These are phyloP conservation scores for Picocystis sp. DNA, from an alignment of 163 green algal species.

Conservation along the genomic window DNA sequence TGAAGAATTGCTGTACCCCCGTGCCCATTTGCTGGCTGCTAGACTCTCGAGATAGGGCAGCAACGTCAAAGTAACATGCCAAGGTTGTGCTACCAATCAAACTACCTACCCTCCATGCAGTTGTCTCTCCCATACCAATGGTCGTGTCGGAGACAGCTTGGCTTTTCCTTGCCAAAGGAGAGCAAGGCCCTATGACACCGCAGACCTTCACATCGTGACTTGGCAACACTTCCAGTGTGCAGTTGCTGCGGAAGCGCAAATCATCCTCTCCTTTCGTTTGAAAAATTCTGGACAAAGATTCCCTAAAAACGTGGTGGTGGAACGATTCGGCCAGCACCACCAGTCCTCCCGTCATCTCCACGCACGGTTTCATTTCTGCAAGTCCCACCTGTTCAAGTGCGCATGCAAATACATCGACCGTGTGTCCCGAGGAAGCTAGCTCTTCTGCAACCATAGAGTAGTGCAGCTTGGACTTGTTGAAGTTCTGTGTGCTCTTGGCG, in stretches of 20 bases:
- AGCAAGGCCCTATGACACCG: slow-evolving; percentile 44
- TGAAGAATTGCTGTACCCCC: slow-evolving; percentile 3
- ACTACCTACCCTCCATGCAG: slow-evolving; percentile 54
- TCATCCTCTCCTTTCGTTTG: slow-evolving; percentile 37
- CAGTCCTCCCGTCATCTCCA: slow-evolving; percentile 70
- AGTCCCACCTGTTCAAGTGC: slow-evolving; percentile 88
- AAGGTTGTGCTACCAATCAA: slow-evolving; percentile 17
- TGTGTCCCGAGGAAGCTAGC: slow-evolving; percentile 27
- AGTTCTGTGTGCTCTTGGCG: neutral
- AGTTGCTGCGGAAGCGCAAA: slow-evolving; percentile 52
- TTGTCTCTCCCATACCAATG: slow-evolving; percentile 69
- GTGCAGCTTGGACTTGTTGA: slow-evolving; percentile 1
- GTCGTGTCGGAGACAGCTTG: neutral
- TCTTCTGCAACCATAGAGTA: neutral
- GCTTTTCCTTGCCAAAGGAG: slow-evolving; percentile 10
- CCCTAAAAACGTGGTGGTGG: slow-evolving; percentile 64
- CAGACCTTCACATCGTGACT: slow-evolving; percentile 49
- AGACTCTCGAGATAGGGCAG: slow-evolving; percentile 1
- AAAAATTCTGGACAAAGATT: slow-evolving; percentile 64
- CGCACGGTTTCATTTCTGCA: slow-evolving; percentile 69
- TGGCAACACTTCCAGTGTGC: slow-evolving; percentile 43
- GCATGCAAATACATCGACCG: slow-evolving; percentile 87
- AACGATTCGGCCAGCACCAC: slow-evolving; percentile 78
- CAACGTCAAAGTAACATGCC: slow-evolving; percentile 28
- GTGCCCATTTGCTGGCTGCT: no score